Percentiles rank a stretch among this genome's conserved stretches.
These are phyloP conservation scores for Yamadazyma dushanensis DNA, from an alignment of 1,139 yeast genomes.

Conservation along the genomic window DNA sequence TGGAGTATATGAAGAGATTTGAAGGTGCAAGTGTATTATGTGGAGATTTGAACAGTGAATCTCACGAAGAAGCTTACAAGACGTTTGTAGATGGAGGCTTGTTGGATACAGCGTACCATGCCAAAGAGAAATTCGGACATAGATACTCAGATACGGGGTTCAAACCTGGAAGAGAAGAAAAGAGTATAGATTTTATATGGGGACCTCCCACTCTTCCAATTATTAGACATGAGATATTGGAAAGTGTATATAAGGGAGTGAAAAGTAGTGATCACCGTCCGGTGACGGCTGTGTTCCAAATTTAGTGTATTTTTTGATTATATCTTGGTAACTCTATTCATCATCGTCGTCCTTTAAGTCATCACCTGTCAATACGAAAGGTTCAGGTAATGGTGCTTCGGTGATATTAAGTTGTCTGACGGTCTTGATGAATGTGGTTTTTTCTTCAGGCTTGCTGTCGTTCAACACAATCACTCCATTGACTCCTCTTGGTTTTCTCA, in stretches of 20 bases:
- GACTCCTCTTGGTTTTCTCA: conserved; percentile 74
- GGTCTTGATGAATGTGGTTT: conserved; percentile 72
- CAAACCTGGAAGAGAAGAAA: conserved; percentile 21
- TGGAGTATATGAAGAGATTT: conserved; percentile 27
- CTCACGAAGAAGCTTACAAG: conserved; percentile 18
- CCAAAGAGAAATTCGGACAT: conserved; percentile 23
- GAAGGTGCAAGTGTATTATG: conserved; percentile 35
- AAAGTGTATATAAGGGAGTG: conserved; percentile 23
- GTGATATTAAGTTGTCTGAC: conserved; percentile 78
- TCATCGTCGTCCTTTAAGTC: conserved; percentile 39
- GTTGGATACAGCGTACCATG: conserved; percentile 21
- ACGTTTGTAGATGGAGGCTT: conserved; percentile 26
- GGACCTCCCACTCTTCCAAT: conserved; percentile 20
- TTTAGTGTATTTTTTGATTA: conserved; percentile 7
- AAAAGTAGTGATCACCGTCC: conserved; percentile 50
- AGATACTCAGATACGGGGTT: conserved; percentile 43
- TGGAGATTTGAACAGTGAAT: conserved; percentile 19
- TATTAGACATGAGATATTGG: conserved; percentile 39
- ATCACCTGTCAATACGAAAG: conserved; percentile 65
- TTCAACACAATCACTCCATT: conserved; percentile 80
- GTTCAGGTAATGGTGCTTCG: conserved; percentile 91
- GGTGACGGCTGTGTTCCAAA: conserved; percentile 28
- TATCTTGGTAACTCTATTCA: conserved; percentile 2
- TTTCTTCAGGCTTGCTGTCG: conserved; percentile 69
- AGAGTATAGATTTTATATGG: conserved; percentile 33